Evolutionary conservation across 345 rosid species (phyloP).

Genomic region (Abelmoschus esculentus): DNA sequence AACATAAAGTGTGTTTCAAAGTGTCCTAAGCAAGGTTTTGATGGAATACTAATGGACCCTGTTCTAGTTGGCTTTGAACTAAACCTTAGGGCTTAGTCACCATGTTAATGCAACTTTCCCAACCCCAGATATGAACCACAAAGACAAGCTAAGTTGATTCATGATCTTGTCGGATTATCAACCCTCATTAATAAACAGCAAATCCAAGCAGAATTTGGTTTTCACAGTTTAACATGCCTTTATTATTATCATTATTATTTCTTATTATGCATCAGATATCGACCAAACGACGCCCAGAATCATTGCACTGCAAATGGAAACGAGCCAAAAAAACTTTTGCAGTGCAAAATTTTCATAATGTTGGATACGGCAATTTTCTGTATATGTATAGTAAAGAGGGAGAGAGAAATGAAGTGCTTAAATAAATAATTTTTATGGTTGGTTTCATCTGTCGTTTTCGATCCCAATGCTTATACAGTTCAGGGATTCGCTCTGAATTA

Average conservation of each 20-base stretch:
- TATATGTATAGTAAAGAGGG: too few relatives aligned
- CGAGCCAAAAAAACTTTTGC: background rate
- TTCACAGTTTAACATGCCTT: background rate
- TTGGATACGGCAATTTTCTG: too few relatives aligned
- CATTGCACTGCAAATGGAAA: background rate
- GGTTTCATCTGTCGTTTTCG: constrained; percentile 8
- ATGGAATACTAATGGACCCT: constrained; percentile 13
- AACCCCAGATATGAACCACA: background rate
- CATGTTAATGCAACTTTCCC: background rate
- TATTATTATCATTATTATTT: background rate
- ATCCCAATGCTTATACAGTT: constrained; percentile 1
- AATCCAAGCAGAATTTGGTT: background rate
- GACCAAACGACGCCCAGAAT: constrained; percentile 6
- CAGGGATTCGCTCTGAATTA: background rate
- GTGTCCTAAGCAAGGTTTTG: constrained; percentile 11
- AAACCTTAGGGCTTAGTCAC: background rate
- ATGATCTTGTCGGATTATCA: background rate
- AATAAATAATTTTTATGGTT: background rate
- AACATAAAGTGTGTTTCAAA: constrained; percentile 12
- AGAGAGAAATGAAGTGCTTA: background rate
- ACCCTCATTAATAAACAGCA: background rate
- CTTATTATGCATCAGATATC: background rate
- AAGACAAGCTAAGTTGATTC: background rate
- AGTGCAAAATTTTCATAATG: background rate
- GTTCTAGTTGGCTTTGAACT: constrained; percentile 3